phyloP scores from a whole-genome alignment of 495 filamentous ascomycete genomes.

The Penicillium pulvis region DNA sequence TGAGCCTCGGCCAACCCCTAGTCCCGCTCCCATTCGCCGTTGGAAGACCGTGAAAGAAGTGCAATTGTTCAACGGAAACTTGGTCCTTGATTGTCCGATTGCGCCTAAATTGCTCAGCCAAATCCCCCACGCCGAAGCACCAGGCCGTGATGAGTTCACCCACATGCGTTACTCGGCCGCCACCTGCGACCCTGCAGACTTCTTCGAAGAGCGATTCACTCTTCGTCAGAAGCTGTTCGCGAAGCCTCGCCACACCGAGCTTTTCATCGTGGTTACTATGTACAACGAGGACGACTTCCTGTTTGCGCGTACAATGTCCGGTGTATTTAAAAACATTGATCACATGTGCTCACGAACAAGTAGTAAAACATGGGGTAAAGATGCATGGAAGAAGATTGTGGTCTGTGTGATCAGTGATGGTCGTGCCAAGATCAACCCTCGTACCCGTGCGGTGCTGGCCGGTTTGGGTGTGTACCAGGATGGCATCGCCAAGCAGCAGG shows the following conservation, averaged over 20 bases:
- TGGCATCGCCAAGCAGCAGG: conserved; percentile 97
- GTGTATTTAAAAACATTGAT: conserved; percentile 98
- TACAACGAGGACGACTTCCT: conserved; percentile 99
- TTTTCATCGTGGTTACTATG: conserved; percentile 99
- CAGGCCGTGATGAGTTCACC: conserved; percentile 94
- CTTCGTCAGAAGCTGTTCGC: conserved; percentile 92
- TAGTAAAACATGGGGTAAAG: conserved; percentile 97
- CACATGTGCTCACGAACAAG: conserved; percentile 89
- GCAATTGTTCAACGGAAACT: conserved; percentile 92
- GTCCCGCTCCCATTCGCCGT: conserved; percentile 73
- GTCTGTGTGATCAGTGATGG: conserved; percentile 98
- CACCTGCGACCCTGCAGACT: conserved; percentile 90
- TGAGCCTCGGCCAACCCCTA: conserved; percentile 54
- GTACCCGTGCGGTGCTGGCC: conserved; percentile 86
- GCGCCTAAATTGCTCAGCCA: conserved; percentile 85
- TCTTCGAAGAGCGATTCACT: conserved; percentile 86
- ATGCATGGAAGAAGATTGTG: conserved; percentile 99
- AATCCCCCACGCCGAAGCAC: conserved; percentile 75
- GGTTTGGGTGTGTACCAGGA: conserved; percentile 97
- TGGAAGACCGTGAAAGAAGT: conserved; percentile 99
- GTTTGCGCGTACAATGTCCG: conserved; percentile 94
- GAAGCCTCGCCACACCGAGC: conserved; percentile 89
- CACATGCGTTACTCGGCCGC: conserved; percentile 98
- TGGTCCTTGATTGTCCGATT: conserved; percentile 96
- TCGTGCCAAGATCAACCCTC: conserved; percentile 95